Evolutionary conservation across 2,329 filamentous ascomycete genomes (phyloP), one percentile per base, ranked within the genome.

Genomic region (Ophiostoma sp.): DNA sequence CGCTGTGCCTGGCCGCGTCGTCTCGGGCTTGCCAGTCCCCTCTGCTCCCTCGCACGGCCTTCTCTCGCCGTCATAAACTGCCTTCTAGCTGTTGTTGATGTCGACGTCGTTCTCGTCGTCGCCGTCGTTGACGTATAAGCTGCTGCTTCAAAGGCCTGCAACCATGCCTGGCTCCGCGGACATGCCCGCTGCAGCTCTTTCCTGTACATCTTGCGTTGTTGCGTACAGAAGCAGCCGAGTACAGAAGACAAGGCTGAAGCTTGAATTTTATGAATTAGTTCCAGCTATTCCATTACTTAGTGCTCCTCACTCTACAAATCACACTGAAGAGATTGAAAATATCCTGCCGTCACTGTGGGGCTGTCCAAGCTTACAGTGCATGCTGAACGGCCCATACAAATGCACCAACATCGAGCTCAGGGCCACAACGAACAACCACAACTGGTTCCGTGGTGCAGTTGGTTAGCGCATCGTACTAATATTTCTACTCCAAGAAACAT

Each of bases 141-240:
- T 60, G 36, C 67, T 64, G 40, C 66, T 42, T 71, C 71, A 65
- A 73, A 71, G 0, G 70, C 69, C 47, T 69, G 71, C 44, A 66
- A 64, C 69, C 72, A 73, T 42, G 69, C 67, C 58, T 73, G 71
- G 67, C 70, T 71, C 14, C 70, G 71, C 60, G 70, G 70, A 55
- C 73, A 73, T 1, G 71, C 65, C 11, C 68, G 71, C 69, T 70
- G 71, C 64, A 72, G 62, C 36, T 69, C 70, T 44, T 58, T 67
- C 11, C 70, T 66, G 62, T 71, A 69, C 72, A 73, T 70, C 14
- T 16, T 47, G 12, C 27, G 27, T 27, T 27, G 27, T 27, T 27
- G 27, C 27, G 27, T 27, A 27, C 27, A 27, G 27, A 27, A 27
- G 16, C 41, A 1, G 16, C 27, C 49, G 6, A 55, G 40, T 52